Evolutionary conservation across 2,329 filamentous ascomycete genomes (phyloP).

Genomic region (Fusarium pseudoanthophilum): DNA sequence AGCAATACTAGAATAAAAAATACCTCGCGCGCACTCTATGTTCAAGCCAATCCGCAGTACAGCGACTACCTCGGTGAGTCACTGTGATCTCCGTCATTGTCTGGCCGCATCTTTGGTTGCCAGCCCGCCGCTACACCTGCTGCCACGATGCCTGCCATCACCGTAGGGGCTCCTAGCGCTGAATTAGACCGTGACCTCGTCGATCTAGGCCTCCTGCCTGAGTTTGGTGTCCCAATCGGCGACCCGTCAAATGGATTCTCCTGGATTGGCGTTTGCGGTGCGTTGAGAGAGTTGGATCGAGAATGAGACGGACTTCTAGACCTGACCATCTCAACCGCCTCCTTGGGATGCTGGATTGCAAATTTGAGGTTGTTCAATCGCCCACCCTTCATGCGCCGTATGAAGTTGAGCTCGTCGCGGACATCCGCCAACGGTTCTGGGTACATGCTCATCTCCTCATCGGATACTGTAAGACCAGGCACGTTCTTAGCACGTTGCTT

Average conservation of each 20-base stretch:
- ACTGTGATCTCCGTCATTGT: conserved; percentile 39
- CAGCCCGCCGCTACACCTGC: conserved; percentile 80
- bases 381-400: conserved; percentile 83
- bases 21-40: conserved; percentile 7
- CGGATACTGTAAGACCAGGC: conserved; percentile 69
- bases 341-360: conserved; percentile 78
- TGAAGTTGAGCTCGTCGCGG: conserved; percentile 81
- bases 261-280: conserved; percentile 71
- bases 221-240: conserved; percentile 66
- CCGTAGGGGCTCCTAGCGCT: conserved; percentile 77
- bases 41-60: conserved; percentile 11
- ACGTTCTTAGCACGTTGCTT: conserved; percentile 59
- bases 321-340: conserved; percentile 69
- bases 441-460: conserved; percentile 75
- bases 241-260: conserved; percentile 61
- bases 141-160: conserved; percentile 86
- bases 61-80: conserved; percentile 43
- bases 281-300: conserved; percentile 70
- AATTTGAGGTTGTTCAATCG: conserved; percentile 85
- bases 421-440: conserved; percentile 79
- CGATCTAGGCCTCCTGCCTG: conserved; percentile 73
- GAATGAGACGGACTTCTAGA: conserved; percentile 72
- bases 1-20: conserved; percentile 36
- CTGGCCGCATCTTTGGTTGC: conserved; percentile 67
- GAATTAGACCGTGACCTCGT: conserved; percentile 75